A percentile compares a stretch with the other conserved stretches of the same genome.
These are phyloP conservation scores for Panicum virgatum DNA, from an alignment of 202 grass and related monocot species.

Conservation along the genomic window DNA sequence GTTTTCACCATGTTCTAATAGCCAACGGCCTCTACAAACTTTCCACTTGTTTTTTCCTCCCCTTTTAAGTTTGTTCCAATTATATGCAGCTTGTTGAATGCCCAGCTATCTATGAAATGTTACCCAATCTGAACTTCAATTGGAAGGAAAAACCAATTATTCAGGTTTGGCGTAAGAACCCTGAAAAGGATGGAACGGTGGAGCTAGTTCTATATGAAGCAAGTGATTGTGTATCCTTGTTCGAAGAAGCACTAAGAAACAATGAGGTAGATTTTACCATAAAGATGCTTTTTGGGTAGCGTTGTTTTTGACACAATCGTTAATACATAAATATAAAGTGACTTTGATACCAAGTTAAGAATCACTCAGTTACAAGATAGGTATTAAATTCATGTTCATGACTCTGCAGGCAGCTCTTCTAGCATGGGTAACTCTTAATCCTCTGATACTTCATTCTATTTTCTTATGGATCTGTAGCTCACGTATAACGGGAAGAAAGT, in stretches of 20 bases:
- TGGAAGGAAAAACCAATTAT: conserved; percentile 74
- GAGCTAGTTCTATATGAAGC: conserved; percentile 64
- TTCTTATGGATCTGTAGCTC: conserved; percentile 51
- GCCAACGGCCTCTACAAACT: neutral
- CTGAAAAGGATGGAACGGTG: conserved; percentile 58
- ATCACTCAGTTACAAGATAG: neutral
- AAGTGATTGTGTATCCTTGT: conserved; percentile 67
- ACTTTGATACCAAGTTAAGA: neutral
- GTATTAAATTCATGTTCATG: neutral
- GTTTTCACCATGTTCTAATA: conserved; percentile 19
- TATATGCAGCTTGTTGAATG: conserved; percentile 78
- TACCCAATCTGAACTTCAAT: conserved; percentile 75
- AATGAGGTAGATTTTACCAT: conserved; percentile 66
- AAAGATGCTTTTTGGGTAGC: neutral
- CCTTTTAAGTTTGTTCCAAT: conserved; percentile 6
- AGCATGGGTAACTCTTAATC: neutral
- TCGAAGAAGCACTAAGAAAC: conserved; percentile 87
- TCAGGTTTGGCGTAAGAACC: conserved; percentile 79
- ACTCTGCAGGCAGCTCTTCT: neutral
- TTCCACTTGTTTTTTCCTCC: neutral
- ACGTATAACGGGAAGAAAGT: conserved; percentile 79
- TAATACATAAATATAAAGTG: neutral
- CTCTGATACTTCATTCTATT: conserved; percentile 9
- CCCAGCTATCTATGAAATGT: conserved; percentile 90
- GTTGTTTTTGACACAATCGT: neutral